Evolutionary conservation across 2,329 filamentous ascomycete genomes (phyloP), one percentile per base, ranked within the genome.

Genomic region (Xylaria sp.): DNA sequence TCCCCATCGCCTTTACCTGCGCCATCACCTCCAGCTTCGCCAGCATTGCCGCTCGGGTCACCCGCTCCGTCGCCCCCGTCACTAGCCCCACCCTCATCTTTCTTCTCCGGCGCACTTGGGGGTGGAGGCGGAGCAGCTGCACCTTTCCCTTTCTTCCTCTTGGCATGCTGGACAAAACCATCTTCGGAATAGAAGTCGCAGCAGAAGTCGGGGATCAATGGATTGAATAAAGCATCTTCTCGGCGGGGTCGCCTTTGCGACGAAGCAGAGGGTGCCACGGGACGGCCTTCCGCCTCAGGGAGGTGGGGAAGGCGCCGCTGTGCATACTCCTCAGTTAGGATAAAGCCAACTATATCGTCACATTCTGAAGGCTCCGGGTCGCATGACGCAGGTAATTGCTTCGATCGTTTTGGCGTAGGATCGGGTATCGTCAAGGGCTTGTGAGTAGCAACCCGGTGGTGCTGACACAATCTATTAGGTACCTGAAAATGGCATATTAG

Each of bases 161-260:
- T 82, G 2, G 78, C 82, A 38, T 80, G 82, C 71, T 89, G 82
- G 54, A 80, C 79, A 76, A 81, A 86, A 51, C 80, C 83, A 43
- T 84, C 79, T 55, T 82, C 76, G 25, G 81, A 84, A 21, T 79
- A 78, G 61, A 90, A 85, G 71, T 91, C 87, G 53, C 91, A 77
- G 31, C 78, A 75, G 19, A 78, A 71, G 40, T 77, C 73, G 68
- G 78, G 75, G 38, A 73, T 77, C n/a, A 82, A 82, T 66, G 85
- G 82, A 42, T 67, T 66, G 35, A 87, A 76, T 5, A 85, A 69
- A 17, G 65, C 65, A 46, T 71, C 64, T 42, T 62, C 61, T 42
- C 43, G 69, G 75, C 74, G 64, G 76, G 69, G 25, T 71, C 71
- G 51, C 62, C 51, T 70, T 65, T 50, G 69, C 35, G 61, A 69